Base-by-base conservation (phyloP, 345 rosid species). In the Psidium friedrichsthalianum region DNA sequence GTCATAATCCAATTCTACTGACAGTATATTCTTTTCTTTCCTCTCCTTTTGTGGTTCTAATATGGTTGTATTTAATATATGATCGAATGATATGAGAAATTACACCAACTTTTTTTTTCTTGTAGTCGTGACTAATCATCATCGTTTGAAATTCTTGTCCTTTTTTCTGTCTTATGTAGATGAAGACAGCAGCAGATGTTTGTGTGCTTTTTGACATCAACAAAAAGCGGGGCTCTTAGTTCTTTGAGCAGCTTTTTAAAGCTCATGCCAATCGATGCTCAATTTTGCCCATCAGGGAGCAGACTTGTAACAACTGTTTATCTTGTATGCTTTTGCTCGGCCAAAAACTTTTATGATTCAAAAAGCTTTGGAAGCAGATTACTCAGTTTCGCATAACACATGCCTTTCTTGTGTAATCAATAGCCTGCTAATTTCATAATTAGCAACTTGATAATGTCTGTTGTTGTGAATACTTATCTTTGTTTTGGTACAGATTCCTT, bases 111-210 rank as follows among this genome's bases (percentile, higher is more conserved):
- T 40, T 36, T 36, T 20, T 42, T 42, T 24, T 32, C 6, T 59
- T 14, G 74, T 56, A 57, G 54, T 47, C 14, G 24, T 15, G 25
- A 58, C 64, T 85, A 25, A 56, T 25, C 5, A 7, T 58, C 56
- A 56, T 85, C 74, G 32, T 82, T 54, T 89, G 74, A 56, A 74
- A 27, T 36, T 82, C 27, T 27, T 52, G 76, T 57, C 76, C 88
- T 29, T 44, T 87, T 44, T 83, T 54, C 25, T 83, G 76, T 54
- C 27, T 8, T 83, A 86, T 88, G 78, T 95, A 96, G 99, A 90
- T 96, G 95, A 96, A 95, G 94, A 95, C 98, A 9, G 99, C 98
- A 12, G 98, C 99, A n/a, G 98, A 96, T 83, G 86, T 90, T 44
- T 94, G 98, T 83, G 98, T 96, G 85, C 92, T 94, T 85, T 90